Conservation (phyloP, 768 basidiomycete species). For the Boletellus emodensis region DNA sequence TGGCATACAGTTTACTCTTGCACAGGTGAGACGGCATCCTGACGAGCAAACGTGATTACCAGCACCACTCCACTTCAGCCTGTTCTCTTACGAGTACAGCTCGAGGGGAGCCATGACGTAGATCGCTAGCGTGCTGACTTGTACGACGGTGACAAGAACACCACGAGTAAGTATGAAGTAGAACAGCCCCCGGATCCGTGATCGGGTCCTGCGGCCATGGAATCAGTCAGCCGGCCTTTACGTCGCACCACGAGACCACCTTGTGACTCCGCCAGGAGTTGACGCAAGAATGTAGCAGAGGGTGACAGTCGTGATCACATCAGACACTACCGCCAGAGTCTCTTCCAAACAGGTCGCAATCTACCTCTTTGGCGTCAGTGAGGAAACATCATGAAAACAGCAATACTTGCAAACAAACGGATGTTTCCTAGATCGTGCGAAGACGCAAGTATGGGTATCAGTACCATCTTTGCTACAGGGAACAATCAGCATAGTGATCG, state of each 20-base stretch:
- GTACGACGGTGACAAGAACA: conserved; percentile 13
- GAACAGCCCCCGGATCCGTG: conserved; percentile 7
- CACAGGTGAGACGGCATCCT: conserved; percentile 9
- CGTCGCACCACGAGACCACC: neutral
- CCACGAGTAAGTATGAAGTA: conserved; percentile 14
- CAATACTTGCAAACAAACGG: neutral
- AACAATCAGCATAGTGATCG: neutral
- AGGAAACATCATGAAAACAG: neutral
- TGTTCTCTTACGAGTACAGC: conserved; percentile 8
- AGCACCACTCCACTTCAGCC: neutral
- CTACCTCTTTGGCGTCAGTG: neutral
- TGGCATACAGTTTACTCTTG: conserved; percentile 7
- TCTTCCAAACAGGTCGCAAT: conserved; percentile 2
- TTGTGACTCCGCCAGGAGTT: conserved; percentile 4
- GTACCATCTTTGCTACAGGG: neutral
- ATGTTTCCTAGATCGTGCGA: neutral
- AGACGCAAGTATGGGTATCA: neutral
- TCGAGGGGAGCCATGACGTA: neutral
- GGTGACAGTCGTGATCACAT: conserved; percentile 6
- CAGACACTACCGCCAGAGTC: conserved; percentile 2
- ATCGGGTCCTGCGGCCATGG: conserved; percentile 2
- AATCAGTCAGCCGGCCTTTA: neutral
- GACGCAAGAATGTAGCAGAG: conserved; percentile 12
- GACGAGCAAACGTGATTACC: neutral
- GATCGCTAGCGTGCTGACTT: conserved; percentile 1